Conservation (phyloP, 768 basidiomycete genomes). For the Scleroderma citrinum region DNA sequence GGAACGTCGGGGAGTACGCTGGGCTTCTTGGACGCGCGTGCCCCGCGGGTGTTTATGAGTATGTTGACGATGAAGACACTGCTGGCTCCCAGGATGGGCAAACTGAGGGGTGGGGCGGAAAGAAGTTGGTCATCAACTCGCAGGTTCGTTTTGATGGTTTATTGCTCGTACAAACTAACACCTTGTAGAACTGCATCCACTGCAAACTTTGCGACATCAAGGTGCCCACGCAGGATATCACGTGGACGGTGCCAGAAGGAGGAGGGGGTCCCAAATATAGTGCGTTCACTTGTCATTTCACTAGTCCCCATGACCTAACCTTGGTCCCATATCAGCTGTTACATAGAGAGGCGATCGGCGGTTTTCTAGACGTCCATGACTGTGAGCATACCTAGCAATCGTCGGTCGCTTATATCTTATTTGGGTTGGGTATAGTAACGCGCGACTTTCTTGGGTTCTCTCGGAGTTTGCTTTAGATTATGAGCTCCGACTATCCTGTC, state of each 20-base stretch:
- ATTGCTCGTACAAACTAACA: not conserved
- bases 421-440: no score
- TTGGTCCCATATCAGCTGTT: not conserved
- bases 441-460: no score
- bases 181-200: slow-evolving; percentile 76
- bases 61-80: slow-evolving; percentile 64
- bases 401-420: no score
- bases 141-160: slow-evolving; percentile 50
- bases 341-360: not conserved
- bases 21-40: slow-evolving; percentile 86
- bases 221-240: slow-evolving; percentile 93
- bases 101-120: slow-evolving; percentile 65
- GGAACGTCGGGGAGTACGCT: slow-evolving; percentile 75
- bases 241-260: slow-evolving; percentile 95
- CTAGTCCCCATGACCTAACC: not conserved
- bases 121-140: slow-evolving; percentile 92
- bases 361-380: not conserved
- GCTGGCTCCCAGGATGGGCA: slow-evolving; percentile 17
- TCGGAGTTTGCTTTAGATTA: no score
- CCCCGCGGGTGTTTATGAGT: slow-evolving; percentile 96
- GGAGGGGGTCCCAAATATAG: slow-evolving; percentile 97
- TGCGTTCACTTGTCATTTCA: slow-evolving; percentile 30
- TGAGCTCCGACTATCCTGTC: no score
- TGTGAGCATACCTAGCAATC: no score
- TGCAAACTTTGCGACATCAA: slow-evolving; percentile 97